Conservation (phyloP, 1,284 basidiomycete species). For the Cutaneotrichosporon arboriforme region DNA sequence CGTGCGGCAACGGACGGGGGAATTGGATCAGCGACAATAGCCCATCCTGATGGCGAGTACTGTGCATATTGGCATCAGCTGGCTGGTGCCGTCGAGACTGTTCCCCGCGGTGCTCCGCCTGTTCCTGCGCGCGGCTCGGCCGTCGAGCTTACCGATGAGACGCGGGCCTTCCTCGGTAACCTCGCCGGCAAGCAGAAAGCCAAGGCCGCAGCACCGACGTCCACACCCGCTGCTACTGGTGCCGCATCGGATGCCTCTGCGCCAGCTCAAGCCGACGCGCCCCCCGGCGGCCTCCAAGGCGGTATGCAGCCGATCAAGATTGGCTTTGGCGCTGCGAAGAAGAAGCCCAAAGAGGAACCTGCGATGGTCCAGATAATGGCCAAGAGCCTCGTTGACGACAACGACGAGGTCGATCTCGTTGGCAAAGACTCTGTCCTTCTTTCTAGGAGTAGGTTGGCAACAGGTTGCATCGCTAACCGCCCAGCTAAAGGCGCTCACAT, state of each 20-base stretch:
- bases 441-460: slow-evolving; percentile 44
- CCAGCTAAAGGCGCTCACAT: slow-evolving; percentile 56
- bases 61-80: slow-evolving; percentile 39
- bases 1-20: slow-evolving; percentile 33
- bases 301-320: slow-evolving; percentile 40
- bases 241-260: background rate
- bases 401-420: slow-evolving; percentile 63
- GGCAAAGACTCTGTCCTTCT: slow-evolving; percentile 46
- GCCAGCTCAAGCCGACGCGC: background rate
- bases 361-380: slow-evolving; percentile 32
- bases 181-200: slow-evolving; percentile 24
- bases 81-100: slow-evolving; percentile 29
- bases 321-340: slow-evolving; percentile 15
- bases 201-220: background rate
- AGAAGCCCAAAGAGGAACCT: slow-evolving; percentile 28
- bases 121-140: slow-evolving; percentile 11
- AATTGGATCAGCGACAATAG: slow-evolving; percentile 38
- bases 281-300: background rate
- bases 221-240: background rate
- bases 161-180: slow-evolving; percentile 29
- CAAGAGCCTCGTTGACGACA: slow-evolving; percentile 44
- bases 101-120: slow-evolving; percentile 20
- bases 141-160: slow-evolving; percentile 13
- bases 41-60: slow-evolving; percentile 56
- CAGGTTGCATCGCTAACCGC: slow-evolving; percentile 8